These are phyloP conservation scores for Solanum commersonii DNA, from an alignment of 257 asterid species.

Conservation along the genomic window DNA sequence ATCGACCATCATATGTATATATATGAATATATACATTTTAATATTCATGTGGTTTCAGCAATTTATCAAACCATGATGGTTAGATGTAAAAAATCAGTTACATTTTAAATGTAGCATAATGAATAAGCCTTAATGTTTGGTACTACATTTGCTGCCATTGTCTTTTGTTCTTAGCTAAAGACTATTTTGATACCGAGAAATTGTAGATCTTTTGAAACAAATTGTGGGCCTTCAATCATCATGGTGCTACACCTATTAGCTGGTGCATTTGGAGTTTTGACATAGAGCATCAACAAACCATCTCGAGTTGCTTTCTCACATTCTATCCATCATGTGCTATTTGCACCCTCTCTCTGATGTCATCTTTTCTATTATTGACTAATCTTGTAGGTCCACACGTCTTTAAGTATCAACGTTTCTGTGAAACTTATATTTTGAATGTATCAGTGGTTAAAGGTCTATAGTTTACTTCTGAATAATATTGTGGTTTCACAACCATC, in stretches of 20 bases:
- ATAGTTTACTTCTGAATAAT: background rate
- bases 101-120: background rate
- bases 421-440: background rate
- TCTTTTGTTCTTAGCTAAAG: background rate
- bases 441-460: background rate
- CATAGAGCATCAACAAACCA: background rate
- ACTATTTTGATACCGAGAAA: background rate
- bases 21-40: too few relatives aligned
- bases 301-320: background rate
- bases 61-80: background rate
- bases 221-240: background rate
- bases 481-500: background rate
- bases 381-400: background rate
- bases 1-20: background rate
- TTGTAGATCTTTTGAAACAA: background rate
- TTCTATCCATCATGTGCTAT: background rate
- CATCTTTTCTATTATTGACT: background rate
- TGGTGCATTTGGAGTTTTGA: background rate
- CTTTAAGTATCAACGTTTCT: background rate
- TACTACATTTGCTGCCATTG: background rate
- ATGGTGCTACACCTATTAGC: background rate
- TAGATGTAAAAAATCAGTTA: background rate
- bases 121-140: background rate
- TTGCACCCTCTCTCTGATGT: background rate
- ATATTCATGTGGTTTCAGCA: background rate